Base-by-base conservation (phyloP, 768 basidiomycete species). In the Boletus sp. region DNA sequence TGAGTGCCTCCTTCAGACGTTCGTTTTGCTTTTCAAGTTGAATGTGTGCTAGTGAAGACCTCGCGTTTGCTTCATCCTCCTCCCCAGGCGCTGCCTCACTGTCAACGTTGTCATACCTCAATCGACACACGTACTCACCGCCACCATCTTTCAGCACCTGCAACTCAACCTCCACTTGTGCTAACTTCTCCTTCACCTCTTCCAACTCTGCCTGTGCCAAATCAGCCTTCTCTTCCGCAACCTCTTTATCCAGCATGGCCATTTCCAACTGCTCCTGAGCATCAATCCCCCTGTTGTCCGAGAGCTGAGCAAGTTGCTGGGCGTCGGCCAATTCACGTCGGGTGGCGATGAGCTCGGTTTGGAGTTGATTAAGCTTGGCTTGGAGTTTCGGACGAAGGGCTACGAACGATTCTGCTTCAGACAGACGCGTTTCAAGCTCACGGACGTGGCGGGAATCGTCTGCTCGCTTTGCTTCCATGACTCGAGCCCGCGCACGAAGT, bases 21-120 rank as follows among this genome's bases (percentile, higher is more conserved):
- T 94, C 93, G 60, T 98, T 99, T 67, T 98, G 96, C 70, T 92
- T 97, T 76, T 98, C 95, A 1, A 99, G 84, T 67, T 98, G 96
- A 17, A 89, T 80, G 71, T 86, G 84, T 30, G 83, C 83, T 58
- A 90, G 64, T 5, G 88, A 84, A 61, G 80, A 77, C 65, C 86
- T 87, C 7, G 75, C 75, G 30, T 63, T 73, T 4, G 67, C 67
- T 17, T 73, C 68, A 11, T 61, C 67, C 36, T 67, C 74, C 30
- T 71, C 73, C 15, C 61, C 72, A 14, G 33, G 18, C 17, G 47
- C 71, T 72, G 40, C 8, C 29, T 8, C n/a, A 14, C 17, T 32
- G 49, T 69, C 46, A 65, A 54, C 10, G 17, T 14, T 7, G 24
- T 37, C 30, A 14, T 42, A 33, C 28, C 46, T n/a, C 44, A 20